Evolutionary conservation across 441 rosid species (phyloP), one percentile per base, ranked within the genome.

Genomic region (Breynia disticha): DNA sequence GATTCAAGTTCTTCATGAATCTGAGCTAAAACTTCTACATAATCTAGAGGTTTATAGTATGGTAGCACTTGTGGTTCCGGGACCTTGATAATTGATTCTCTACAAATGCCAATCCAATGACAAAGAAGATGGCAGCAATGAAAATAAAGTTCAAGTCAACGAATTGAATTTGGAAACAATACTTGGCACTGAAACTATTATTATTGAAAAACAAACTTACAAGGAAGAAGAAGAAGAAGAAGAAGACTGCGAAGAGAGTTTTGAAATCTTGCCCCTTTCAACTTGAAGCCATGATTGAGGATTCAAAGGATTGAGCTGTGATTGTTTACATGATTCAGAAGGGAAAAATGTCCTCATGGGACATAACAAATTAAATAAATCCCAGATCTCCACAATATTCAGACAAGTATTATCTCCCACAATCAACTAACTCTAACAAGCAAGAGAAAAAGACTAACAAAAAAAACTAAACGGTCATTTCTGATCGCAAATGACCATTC

Each of bases 221-320:
- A 80, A 75, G 51, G 99, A 93, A 47, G 93, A 73, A 24, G 82
- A 75, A 52, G 76, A 75, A 49, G 99, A 93, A 47, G 93, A 73
- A 24, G 82, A 75, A 52, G 76, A 59, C 46, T 72, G 72, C 17
- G 82, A 63, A n/a, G 85, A 69, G 3, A 75, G 47, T 63, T 81
- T 83, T 45, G 80, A 67, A 57, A 78, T 75, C 66, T 89, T 93
- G 71, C 97, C 99, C 71, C 97, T 81, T 69, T 93, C 99, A 63
- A 89, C 97, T 76, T 93, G 99, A 60, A 89, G 99, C 99, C 99
- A 93, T 51, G 97, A 84, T 77, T 93, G 97, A 10, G 96, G 97
- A 84, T 93, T 93, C 48, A 86, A 69, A 1, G 84, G 79, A 79
- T 81, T 62, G 65, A 81, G 79, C 62, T 84, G 89, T 46, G 88